These are phyloP conservation scores for Dryas octopetala DNA, from an alignment of 306 rosid species.

Conservation along the genomic window DNA sequence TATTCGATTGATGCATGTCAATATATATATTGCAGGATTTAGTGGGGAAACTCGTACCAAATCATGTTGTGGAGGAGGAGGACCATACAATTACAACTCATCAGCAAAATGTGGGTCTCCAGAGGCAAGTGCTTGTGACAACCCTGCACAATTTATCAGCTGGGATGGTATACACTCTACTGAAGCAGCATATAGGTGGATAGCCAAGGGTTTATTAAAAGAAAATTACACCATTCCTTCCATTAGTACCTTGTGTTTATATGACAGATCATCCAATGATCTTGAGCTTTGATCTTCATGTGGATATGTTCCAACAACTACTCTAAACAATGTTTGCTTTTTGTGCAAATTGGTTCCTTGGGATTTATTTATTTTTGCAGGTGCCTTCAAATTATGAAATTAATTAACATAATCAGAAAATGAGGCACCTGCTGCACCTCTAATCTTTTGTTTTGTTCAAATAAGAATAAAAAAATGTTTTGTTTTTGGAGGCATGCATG, in stretches of 20 bases:
- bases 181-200: constrained; percentile 17
- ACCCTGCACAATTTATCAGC: constrained; percentile 8
- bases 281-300: no score
- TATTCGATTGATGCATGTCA: neutral
- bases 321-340: no score
- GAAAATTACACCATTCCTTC: neutral
- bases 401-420: no score
- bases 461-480: no score
- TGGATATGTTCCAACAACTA: no score
- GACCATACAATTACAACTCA: constrained; percentile 15
- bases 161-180: constrained; percentile 18
- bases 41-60: neutral
- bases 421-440: no score
- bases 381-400: no score
- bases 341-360: no score
- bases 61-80: constrained; percentile 22
- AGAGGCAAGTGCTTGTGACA: neutral
- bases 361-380: no score
- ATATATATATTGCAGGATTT: neutral
- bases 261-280: no score
- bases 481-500: no score
- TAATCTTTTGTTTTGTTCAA: no score
- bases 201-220: neutral
- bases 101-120: constrained; percentile 3
- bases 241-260: neutral